phyloP scores from a whole-genome alignment of 2,329 filamentous ascomycete species.

The Xylariaceae sp. region DNA sequence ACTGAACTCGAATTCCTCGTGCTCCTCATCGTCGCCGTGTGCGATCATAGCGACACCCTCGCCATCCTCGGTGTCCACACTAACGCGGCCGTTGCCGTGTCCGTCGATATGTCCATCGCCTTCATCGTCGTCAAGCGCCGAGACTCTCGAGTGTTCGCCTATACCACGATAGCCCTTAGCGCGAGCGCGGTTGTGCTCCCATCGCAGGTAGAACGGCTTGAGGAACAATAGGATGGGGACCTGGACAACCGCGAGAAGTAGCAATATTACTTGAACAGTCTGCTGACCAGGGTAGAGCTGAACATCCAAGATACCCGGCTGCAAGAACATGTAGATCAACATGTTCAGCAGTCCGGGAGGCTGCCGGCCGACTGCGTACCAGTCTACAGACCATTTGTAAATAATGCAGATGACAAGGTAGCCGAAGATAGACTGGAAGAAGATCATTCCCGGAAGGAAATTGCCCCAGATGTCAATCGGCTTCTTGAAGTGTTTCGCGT shows the following conservation, averaged over 20 bases:
- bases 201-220: conserved; percentile 93
- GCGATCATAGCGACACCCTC: conserved; percentile 56
- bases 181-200: conserved; percentile 87
- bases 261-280: conserved; percentile 72
- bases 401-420: conserved; percentile 93
- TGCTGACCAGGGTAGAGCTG: conserved; percentile 79
- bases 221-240: conserved; percentile 91
- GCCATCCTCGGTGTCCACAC: conserved; percentile 66
- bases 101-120: conserved; percentile 62
- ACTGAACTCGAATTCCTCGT: conserved; percentile 96
- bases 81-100: conserved; percentile 67
- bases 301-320: conserved; percentile 74
- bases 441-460: conserved; percentile 97
- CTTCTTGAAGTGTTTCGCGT: conserved; percentile 91
- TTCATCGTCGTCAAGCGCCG: conserved; percentile 87
- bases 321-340: conserved; percentile 99
- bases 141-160: conserved; percentile 84
- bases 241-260: conserved; percentile 81
- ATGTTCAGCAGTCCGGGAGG: conserved; percentile 95
- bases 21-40: conserved; percentile 67
- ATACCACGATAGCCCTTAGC: conserved; percentile 91
- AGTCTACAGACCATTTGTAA: conserved; percentile 96
- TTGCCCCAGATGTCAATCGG: conserved; percentile 97
- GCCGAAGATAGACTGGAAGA: conserved; percentile 98
- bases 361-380: conserved; percentile 65